These are phyloP conservation scores for Aureobasidium sp. DNA, from an alignment of 2,329 filamentous ascomycete species.

Conservation along the genomic window DNA sequence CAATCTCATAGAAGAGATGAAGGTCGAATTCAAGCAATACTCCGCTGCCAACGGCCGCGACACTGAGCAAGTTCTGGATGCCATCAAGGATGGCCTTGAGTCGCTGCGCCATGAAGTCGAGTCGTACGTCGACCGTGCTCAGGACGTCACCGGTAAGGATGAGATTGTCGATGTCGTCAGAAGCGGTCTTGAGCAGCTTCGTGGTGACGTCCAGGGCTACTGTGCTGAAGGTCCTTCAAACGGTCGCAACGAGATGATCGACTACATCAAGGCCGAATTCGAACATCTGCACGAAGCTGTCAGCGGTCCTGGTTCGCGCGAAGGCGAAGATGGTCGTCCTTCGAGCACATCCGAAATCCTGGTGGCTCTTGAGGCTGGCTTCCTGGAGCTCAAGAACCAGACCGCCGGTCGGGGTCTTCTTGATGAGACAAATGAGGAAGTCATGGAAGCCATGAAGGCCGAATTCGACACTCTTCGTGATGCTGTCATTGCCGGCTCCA, in stretches of 20 bases:
- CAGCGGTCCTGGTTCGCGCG: constrained; percentile 24
- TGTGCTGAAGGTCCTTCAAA: constrained; percentile 38
- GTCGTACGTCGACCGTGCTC: constrained; percentile 66
- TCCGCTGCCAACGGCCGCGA: constrained; percentile 71
- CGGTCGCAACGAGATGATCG: constrained; percentile 40
- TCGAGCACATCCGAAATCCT: constrained; percentile 34
- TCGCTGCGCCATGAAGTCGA: constrained; percentile 75
- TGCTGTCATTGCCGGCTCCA: constrained; percentile 58
- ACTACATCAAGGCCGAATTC: constrained; percentile 51
- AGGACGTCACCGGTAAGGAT: constrained; percentile 64
- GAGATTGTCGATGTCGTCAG: constrained; percentile 67
- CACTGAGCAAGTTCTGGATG: constrained; percentile 81
- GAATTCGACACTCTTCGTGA: constrained; percentile 79
- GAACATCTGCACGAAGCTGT: constrained; percentile 55
- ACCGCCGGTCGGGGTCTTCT: constrained; percentile 32
- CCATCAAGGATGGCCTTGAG: constrained; percentile 80
- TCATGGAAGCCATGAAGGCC: constrained; percentile 65
- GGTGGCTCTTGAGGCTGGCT: constrained; percentile 33
- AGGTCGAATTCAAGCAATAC: constrained; percentile 66
- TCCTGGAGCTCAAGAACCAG: constrained; percentile 36
- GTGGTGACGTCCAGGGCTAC: constrained; percentile 52
- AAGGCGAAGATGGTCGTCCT: constrained; percentile 13
- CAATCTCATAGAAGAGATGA: constrained; percentile 54
- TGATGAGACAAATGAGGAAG: constrained; percentile 37
- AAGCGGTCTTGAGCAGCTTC: constrained; percentile 57